Conservation (phyloP, 352 stramenopile genomes). For the Pythium aristosporum region DNA sequence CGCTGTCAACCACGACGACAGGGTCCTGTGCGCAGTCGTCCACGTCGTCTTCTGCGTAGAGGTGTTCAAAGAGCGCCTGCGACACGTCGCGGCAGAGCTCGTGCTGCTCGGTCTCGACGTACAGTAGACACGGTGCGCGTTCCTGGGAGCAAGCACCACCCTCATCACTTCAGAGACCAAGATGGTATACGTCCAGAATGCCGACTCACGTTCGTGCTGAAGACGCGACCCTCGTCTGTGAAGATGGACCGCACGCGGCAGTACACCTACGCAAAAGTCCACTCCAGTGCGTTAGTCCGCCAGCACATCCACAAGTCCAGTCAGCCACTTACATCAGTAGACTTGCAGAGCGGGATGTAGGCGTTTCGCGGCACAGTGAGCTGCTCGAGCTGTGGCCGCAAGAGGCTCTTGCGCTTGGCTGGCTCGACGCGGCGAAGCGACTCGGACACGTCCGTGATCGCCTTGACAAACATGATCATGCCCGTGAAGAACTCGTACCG, state of each 20-base stretch:
- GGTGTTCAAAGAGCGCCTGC: slow-evolving; percentile 55
- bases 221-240: slow-evolving; percentile 66
- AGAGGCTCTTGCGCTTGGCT: slow-evolving; percentile 54
- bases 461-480: slow-evolving; percentile 82
- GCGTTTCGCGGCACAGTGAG: slow-evolving; percentile 51
- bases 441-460: slow-evolving; percentile 80
- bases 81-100: slow-evolving; percentile 54
- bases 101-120: slow-evolving; percentile 62
- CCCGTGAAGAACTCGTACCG: slow-evolving; percentile 81
- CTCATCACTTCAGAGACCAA: neutral
- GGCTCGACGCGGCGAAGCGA: slow-evolving; percentile 65
- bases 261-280: slow-evolving; percentile 36
- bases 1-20: slow-evolving; percentile 16
- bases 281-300: too few relatives aligned
- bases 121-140: slow-evolving; percentile 71
- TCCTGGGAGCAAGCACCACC: slow-evolving; percentile 35
- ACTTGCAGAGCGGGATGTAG: slow-evolving; percentile 84
- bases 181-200: neutral
- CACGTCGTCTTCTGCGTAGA: slow-evolving; percentile 45
- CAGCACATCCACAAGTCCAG: neutral
- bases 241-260: slow-evolving; percentile 62
- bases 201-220: slow-evolving; percentile 51
- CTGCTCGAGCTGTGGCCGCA: slow-evolving; percentile 48
- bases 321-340: slow-evolving; percentile 53
- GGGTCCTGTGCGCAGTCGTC: slow-evolving; percentile 7